Base-by-base conservation (phyloP, 78 protist genomes). In the Creolimax fragrantissima region DNA sequence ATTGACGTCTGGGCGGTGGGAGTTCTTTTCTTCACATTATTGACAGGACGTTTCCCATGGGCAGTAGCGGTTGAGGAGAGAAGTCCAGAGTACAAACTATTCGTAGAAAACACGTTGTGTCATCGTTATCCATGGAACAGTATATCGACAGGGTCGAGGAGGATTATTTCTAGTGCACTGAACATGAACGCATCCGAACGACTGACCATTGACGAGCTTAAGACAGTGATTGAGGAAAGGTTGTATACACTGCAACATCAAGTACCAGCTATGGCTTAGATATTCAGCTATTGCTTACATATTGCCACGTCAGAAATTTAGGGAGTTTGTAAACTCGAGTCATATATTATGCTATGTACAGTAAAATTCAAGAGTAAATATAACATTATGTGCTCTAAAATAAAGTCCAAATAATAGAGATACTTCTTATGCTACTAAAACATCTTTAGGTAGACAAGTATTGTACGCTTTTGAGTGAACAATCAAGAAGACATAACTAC, bases 41-140 rank as follows among this genome's bases (percentile, higher is more conserved):
- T 90, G 35, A 90, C 92, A 4, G 92, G 92, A 6, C 4, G 92
- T 7, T 90, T 90, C 85, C 92, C 92, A 5, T 90, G 92, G 92
- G 67, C 86, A 24, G 7, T 83, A 11, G 86, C 86, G 6, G 35
- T 5, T 2, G 42, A 6, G 42, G 86, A 83, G 6, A 83, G 35
- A 24, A 35, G 42, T 41, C 86, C 86, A 6, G 86, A 83, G 86
- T 83, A 83, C 7, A 5, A 5, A 41, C 5, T 35, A 41, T 83
- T 39, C 37, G 44, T 83, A 35, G 35, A 83, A 6, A 11, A 11
- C 42, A 41, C 35, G 44, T 11, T 35, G 6, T 6, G 42, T 41
- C 6, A 83, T 24, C 5, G 7, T 24, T 83, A 83, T 83, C 86
- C 86, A 36, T 83, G 86, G 86, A 6, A 83, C 86, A 6, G 37